Conservation (phyloP, 805 yeast species). For the Candida rishiriensis region DNA sequence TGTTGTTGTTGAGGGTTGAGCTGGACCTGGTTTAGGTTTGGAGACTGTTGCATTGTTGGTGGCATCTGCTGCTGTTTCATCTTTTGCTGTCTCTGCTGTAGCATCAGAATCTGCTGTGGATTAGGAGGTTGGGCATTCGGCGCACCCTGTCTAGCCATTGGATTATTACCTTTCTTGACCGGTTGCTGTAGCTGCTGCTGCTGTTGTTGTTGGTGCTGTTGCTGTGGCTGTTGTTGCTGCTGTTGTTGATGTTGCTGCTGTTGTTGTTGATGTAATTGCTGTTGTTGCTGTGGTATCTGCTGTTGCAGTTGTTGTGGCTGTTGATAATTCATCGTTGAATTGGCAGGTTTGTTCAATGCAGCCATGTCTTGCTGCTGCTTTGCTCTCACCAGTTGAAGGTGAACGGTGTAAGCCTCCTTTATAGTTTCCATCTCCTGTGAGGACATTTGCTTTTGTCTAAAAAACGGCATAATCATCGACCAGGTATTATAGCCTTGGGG, state of each 20-base stretch:
- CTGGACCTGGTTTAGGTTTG: constrained; percentile 1
- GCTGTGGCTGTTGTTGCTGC: constrained; percentile 9
- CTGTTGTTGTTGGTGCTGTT: constrained; percentile 9
- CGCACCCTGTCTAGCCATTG: constrained; percentile 7
- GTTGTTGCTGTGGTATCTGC: constrained; percentile 4
- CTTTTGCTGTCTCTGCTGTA: constrained; percentile 31
- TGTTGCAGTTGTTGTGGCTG: constrained; percentile 2
- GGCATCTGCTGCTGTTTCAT: constrained; percentile 20
- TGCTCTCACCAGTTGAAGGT: constrained; percentile 50
- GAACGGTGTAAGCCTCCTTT: constrained; percentile 64
- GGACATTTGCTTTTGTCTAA: constrained; percentile 50
- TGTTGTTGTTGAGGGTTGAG: background rate
- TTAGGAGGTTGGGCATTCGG: constrained; percentile 17
- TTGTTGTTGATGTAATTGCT: constrained; percentile 4
- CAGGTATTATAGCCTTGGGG: constrained; percentile 80
- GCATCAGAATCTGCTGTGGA: constrained; percentile 29
- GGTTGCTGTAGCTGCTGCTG: no score
- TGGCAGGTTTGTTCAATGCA: constrained; percentile 8
- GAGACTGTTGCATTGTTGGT: constrained; percentile 15
- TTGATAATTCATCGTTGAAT: constrained; percentile 23
- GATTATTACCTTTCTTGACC: background rate
- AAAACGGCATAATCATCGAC: constrained; percentile 68
- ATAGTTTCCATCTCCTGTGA: constrained; percentile 54
- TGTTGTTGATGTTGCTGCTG: constrained; percentile 5
- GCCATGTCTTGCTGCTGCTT: constrained; percentile 34